Base-by-base conservation (phyloP, 805 yeast species). In the Maudiozyma serrabonitensis region DNA sequence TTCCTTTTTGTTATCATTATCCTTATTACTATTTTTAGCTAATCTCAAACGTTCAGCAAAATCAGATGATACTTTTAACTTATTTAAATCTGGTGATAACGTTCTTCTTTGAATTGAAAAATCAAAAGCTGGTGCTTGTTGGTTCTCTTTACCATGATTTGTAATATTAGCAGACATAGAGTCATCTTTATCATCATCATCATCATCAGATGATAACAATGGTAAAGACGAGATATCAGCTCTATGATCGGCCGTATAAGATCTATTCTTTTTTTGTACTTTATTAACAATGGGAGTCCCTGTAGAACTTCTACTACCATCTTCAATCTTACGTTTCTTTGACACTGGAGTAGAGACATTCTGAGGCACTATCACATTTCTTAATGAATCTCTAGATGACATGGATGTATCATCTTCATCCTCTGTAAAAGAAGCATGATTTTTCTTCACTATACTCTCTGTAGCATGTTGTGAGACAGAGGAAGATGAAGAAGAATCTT, bases 41-140 rank as follows among this genome's bases (percentile, higher is more conserved):
- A 50, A 53, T 18, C 51, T 64, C 46, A 72, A 56, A 37, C 67
- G 67, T 25, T 71, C 59, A 1, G 74, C 74, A 50, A 73, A 67
- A 7, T 60, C 68, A 1, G 60, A 47, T 18, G 69, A 63, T 8
- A 67, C 64, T 15, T 62, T 69, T 44, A 68, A 51, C 38, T 63
- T 63, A 4, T 58, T 52, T 16, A 68, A 50, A 52, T 64, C 68
- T 8, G 72, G 69, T 1, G 69, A 53, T 12, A 60, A 38, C 0
- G 63, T 57, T 50, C 46, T 59, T 50, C 67, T 61, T 19, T 57
- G 56, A 43, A 53, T 49, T 9, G 60, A 56, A 41, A 59, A 59
- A 47, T 59, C 59, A 21, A 48, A 50, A n/a, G 37, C 23, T 44
- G 40, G 21, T 2, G 32, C 12, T 7, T 11, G 11, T 19, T 21